Evolutionary conservation across 2,329 filamentous ascomycete species (phyloP).

Genomic region (Pestalotiopsis fici): DNA sequence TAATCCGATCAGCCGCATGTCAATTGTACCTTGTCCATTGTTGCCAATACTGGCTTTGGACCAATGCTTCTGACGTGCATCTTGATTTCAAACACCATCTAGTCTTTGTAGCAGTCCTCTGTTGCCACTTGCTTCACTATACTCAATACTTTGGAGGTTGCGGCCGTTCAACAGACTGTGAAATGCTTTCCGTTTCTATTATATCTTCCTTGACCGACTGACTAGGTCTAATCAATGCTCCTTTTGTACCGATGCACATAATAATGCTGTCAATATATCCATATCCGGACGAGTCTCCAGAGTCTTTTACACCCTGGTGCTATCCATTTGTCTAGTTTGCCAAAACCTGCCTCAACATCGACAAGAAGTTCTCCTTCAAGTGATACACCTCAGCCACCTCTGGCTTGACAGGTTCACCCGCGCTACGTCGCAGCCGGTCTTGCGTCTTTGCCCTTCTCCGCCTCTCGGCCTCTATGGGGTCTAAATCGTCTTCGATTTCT

Average conservation of each 20-base stretch:
- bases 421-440: conserved; percentile 76
- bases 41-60: too few relatives aligned
- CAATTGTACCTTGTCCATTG: too few relatives aligned
- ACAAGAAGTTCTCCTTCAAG: conserved; percentile 75
- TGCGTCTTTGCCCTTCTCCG: conserved; percentile 75
- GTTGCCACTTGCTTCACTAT: too few relatives aligned
- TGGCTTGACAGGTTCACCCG: conserved; percentile 84
- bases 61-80: too few relatives aligned
- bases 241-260: conserved; percentile 11
- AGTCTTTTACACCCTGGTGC: neutral
- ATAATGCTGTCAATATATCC: conserved; percentile 4
- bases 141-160: too few relatives aligned
- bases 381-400: conserved; percentile 77
- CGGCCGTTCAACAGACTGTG: neutral
- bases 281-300: neutral
- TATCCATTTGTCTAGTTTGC: conserved; percentile 57
- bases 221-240: neutral
- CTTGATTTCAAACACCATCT: too few relatives aligned
- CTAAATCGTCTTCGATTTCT: conserved; percentile 76
- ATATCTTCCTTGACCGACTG: neutral
- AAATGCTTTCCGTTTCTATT: neutral
- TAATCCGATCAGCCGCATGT: too few relatives aligned
- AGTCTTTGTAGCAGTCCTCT: too few relatives aligned
- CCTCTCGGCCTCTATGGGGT: conserved; percentile 86
- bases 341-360: conserved; percentile 80